phyloP scores from a whole-genome alignment of 148 eudicot species.

The Agrostemma githago region DNA sequence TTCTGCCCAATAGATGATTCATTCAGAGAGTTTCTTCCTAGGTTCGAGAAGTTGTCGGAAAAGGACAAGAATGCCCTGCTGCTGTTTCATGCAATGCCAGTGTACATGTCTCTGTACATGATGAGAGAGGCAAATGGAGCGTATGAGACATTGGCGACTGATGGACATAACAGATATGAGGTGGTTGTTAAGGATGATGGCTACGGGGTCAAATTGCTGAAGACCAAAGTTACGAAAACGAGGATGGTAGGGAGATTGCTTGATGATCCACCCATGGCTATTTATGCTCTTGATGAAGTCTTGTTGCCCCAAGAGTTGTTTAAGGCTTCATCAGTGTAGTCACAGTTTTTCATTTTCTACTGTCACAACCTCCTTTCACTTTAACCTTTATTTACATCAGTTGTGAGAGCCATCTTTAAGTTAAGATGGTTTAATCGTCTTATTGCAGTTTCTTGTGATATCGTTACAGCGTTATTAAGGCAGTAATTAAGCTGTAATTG shows the following conservation, averaged over 20 bases:
- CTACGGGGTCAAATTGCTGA: neutral
- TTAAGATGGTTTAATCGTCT: too few species aligned
- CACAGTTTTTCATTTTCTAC: too few species aligned
- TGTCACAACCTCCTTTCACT: too few species aligned
- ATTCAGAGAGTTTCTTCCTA: constrained; percentile 7
- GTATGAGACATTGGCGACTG: constrained; percentile 5
- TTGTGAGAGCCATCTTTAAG: too few species aligned
- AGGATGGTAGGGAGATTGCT: constrained; percentile 13
- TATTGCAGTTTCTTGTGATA: too few species aligned
- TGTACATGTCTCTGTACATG: constrained; percentile 2
- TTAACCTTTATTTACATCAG: too few species aligned
- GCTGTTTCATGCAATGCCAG: constrained; percentile 12
- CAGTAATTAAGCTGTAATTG: too few species aligned
- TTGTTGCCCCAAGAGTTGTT: constrained; percentile 11
- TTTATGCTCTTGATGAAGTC: constrained; percentile 13
- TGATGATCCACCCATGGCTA: constrained; percentile 10
- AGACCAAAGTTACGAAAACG: constrained; percentile 1
- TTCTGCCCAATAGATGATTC: constrained; percentile 10
- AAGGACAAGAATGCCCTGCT: constrained; percentile 14
- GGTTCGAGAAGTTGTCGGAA: constrained; percentile 7
- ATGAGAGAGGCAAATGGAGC: neutral
- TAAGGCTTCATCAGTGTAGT: too few species aligned
- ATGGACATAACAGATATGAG: neutral
- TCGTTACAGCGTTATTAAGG: too few species aligned
- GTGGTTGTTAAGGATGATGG: neutral